These are phyloP conservation scores for Mollisia scopiformis DNA, from an alignment of 2,329 filamentous ascomycete species.

Conservation along the genomic window DNA sequence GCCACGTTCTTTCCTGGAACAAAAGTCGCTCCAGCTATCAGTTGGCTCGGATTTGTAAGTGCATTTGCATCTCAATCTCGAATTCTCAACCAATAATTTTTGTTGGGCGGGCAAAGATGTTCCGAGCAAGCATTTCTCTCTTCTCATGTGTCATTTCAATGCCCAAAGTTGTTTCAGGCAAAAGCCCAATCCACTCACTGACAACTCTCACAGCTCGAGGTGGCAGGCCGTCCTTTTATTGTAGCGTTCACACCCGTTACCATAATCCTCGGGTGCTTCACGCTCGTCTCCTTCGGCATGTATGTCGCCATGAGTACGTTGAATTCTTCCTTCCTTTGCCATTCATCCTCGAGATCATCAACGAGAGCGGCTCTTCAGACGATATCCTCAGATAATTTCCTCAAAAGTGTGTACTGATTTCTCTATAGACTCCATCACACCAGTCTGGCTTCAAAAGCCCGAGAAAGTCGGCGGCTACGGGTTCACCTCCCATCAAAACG, in stretches of 20 bases:
- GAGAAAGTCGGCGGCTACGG: constrained; percentile 43
- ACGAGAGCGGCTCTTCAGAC: too few species aligned
- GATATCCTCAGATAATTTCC: too few species aligned
- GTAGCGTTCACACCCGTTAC: constrained; percentile 40
- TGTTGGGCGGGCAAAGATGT: too few species aligned
- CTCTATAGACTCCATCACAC: too few species aligned
- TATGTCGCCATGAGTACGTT: constrained; percentile 28
- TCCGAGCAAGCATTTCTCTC: too few species aligned
- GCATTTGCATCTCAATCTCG: not conserved
- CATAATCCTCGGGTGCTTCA: constrained; percentile 41
- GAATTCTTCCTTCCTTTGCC: too few species aligned
- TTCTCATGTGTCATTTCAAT: too few species aligned
- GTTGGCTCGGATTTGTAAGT: constrained; percentile 6
- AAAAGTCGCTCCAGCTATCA: constrained; percentile 12
- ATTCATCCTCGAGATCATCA: too few species aligned
- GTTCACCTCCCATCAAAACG: constrained; percentile 44
- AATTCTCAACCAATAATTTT: not conserved
- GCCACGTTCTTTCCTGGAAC: constrained; percentile 20
- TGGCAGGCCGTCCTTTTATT: constrained; percentile 30
- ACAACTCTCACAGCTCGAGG: not conserved
- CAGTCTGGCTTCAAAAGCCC: constrained; percentile 42
- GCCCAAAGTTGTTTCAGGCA: too few species aligned
- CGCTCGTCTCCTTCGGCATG: constrained; percentile 27
- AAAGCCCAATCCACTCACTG: too few species aligned
- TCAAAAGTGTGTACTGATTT: too few species aligned